phyloP scores from a whole-genome alignment of 306 rosid species.

The Trifolium pratense region DNA sequence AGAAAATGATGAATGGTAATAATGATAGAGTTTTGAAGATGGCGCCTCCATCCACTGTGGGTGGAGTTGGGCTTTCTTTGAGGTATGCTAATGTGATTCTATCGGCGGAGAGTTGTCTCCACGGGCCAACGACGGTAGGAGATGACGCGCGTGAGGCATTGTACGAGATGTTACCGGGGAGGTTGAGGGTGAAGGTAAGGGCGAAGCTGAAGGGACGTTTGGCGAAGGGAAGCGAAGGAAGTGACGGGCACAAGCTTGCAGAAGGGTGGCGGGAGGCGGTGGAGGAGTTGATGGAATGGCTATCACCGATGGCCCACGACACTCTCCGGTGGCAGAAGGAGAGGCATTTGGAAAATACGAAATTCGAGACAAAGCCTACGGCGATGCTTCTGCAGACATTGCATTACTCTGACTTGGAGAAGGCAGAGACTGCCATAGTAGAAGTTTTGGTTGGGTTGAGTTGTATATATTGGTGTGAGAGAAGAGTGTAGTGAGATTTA shows the following conservation, averaged over 20 bases:
- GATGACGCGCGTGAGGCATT: conserved; percentile 50
- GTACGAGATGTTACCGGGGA: conserved; percentile 70
- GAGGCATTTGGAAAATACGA: conserved; percentile 53
- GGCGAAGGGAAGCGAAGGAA: conserved; percentile 30
- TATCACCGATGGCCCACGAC: conserved; percentile 64
- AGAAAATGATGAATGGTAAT: background rate
- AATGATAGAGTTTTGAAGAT: conserved; percentile 41
- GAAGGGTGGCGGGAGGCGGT: conserved; percentile 74
- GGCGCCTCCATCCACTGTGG: conserved; percentile 57
- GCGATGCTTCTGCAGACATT: conserved; percentile 63
- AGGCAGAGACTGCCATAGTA: conserved; percentile 75
- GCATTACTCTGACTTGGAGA: conserved; percentile 80
- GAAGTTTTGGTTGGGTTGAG: conserved; percentile 75
- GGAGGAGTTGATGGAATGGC: conserved; percentile 71
- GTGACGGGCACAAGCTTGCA: conserved; percentile 42
- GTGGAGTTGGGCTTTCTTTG: conserved; percentile 60
- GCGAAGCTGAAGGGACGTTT: conserved; percentile 51
- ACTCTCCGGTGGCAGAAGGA: conserved; percentile 65
- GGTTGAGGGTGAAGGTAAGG: conserved; percentile 46
- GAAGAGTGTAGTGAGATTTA: conserved; percentile 13
- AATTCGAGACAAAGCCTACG: conserved; percentile 44
- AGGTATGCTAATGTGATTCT: conserved; percentile 67
- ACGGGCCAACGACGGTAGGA: conserved; percentile 50
- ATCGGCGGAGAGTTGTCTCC: conserved; percentile 56
- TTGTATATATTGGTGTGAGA: conserved; percentile 57